Evolutionary conservation across 441 rosid genomes (phyloP), one percentile per base, ranked within the genome.

Genomic region (Erodium moschatum): DNA sequence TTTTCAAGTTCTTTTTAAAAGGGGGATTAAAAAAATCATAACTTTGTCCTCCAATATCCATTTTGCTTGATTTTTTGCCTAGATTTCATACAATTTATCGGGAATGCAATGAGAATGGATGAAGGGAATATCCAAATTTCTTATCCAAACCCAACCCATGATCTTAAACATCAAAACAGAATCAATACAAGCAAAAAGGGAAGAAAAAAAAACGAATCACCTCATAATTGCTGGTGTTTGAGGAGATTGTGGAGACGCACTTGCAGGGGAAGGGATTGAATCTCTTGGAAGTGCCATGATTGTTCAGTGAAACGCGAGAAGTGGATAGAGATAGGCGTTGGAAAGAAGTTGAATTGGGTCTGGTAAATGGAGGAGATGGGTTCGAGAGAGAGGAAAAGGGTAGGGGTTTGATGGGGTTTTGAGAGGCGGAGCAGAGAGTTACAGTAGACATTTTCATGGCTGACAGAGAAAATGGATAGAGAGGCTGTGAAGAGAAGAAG

Each of bases 201-300:
- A 4, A 4, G 31, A 4, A 29, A 29, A 29, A 24, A 1, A 44
- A 27, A 8, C 3, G 50, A 70, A 62, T 24, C 10, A 86, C 91
- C 89, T 89, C 88, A 54, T 86, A 87, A 75, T 83, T 70, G 16
- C 63, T 75, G 69, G 84, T 79, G 75, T 35, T 83, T 38, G 80
- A 72, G 69, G 85, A 70, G 69, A 76, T 64, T 27, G 85, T 70
- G 66, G 88, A 85, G 72, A 82, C 70, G 72, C 79, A 70, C 56
- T 69, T 80, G 84, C 84, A 85, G 64, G 83, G 82, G 77, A 78
- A 71, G 66, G 76, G 78, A 69, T 13, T 70, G 76, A 19, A 71
- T 67, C 71, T 76, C 18, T 24, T 67, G 72, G 68, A 9, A 54
- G 77, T 67, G 61, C 7, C 61, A 73, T 38, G 66, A 72, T 33